Percentiles rank a stretch among this genome's conserved stretches.
Evolutionary conservation across 176 grass and related monocot species (phyloP).

Genomic region (Oryza punctata): DNA sequence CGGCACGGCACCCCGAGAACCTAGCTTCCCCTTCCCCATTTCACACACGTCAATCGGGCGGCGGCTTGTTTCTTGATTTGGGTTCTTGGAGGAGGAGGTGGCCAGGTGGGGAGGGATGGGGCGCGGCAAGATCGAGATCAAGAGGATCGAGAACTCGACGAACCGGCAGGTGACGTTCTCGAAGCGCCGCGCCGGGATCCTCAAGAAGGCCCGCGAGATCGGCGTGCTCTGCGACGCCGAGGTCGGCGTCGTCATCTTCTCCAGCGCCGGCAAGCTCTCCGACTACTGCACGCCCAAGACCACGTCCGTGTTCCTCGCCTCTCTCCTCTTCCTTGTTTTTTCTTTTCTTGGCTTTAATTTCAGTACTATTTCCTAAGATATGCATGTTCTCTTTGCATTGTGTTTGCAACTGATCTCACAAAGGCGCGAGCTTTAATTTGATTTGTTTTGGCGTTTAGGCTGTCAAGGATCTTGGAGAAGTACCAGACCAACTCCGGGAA

Average conservation of each 20-base stretch:
- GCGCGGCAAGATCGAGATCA: conserved; percentile 97
- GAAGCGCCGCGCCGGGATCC: conserved; percentile 78
- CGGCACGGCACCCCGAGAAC: not conserved
- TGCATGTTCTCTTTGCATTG: not conserved
- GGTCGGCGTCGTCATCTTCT: conserved; percentile 93
- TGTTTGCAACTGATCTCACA: not conserved
- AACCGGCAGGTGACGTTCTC: conserved; percentile 93
- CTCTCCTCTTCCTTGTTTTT: not conserved
- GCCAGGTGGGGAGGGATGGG: too few species aligned
- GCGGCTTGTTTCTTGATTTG: not conserved
- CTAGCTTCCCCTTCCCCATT: not conserved
- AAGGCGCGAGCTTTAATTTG: not conserved
- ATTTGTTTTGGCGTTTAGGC: conserved; percentile 29
- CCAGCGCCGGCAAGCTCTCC: conserved; percentile 88
- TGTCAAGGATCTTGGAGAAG: conserved; percentile 85
- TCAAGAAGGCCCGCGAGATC: conserved; percentile 97
- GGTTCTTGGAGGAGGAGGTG: not conserved
- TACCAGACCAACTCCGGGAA: conserved; percentile 96
- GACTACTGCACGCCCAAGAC: conserved; percentile 80
- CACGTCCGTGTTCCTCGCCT: conserved; percentile 24
- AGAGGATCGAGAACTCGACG: conserved; percentile 95
- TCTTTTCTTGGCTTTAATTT: not conserved
- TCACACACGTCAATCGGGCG: not conserved
- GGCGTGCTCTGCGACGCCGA: conserved; percentile 89
- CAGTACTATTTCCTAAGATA: not conserved